These are phyloP conservation scores for Jacaranda mimosifolia DNA, from an alignment of 257 asterid genomes.

Conservation along the genomic window DNA sequence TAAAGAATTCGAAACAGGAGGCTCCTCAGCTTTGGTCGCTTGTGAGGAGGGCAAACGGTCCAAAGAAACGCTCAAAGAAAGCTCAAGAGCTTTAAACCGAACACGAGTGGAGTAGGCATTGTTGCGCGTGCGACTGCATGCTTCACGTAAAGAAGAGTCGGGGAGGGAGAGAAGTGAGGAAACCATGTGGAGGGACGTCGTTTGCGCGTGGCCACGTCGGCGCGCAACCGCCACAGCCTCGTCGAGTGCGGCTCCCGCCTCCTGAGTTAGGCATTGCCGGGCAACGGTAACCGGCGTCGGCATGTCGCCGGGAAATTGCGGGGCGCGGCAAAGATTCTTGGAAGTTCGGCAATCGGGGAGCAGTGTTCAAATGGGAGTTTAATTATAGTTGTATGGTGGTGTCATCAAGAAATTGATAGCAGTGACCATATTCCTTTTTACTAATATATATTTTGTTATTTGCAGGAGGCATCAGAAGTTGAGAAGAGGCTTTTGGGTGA, in stretches of 20 bases:
- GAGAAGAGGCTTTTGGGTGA: conserved; percentile 50
- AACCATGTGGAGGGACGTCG: conserved; percentile 90
- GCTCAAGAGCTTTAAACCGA: conserved; percentile 90
- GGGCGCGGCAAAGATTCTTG: background rate
- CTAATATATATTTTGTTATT: background rate
- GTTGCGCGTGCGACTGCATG: conserved; percentile 73
- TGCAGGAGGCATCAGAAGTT: conserved; percentile 33
- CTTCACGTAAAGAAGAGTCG: conserved; percentile 77
- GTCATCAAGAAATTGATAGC: conserved; percentile 33
- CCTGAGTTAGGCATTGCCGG: conserved; percentile 86
- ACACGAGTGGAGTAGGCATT: conserved; percentile 69
- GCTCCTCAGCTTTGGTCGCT: conserved; percentile 56
- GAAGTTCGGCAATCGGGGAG: background rate
- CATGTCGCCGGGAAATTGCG: conserved; percentile 45
- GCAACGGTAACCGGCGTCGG: conserved; percentile 89
- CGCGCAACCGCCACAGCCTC: conserved; percentile 88
- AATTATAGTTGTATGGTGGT: conserved; percentile 27
- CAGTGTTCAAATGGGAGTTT: background rate
- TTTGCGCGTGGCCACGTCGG: conserved; percentile 90
- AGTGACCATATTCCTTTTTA: conserved; percentile 30
- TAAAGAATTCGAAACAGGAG: conserved; percentile 85
- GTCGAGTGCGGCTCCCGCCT: conserved; percentile 69
- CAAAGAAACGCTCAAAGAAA: conserved; percentile 70
- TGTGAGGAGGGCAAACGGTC: conserved; percentile 74
- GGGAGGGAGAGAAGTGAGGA: conserved; percentile 79